A percentile compares a stretch with the other conserved stretches of the same genome.
Evolutionary conservation across 441 rosid genomes (phyloP).

Genomic region (Dalechampia spathulata): DNA sequence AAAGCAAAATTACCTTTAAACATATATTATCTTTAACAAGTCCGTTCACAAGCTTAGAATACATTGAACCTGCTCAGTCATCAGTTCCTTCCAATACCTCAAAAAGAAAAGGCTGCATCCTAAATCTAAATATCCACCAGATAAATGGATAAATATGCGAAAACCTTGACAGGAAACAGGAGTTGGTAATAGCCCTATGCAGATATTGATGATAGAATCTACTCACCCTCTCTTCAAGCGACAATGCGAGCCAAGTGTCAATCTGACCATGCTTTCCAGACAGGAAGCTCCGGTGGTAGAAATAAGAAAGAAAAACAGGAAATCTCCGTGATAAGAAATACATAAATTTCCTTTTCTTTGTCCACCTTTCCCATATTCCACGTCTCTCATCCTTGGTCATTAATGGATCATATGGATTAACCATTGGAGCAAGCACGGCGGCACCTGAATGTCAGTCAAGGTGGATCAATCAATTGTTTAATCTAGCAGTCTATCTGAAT

Average conservation of each 20-base stretch:
- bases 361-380: constrained; percentile 52
- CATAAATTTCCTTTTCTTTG: constrained; percentile 44
- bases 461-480: constrained; percentile 4
- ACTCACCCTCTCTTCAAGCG: constrained; percentile 45
- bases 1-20: background rate
- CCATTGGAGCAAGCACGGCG: constrained; percentile 63
- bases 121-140: background rate
- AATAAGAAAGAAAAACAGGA: constrained; percentile 42
- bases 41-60: too few relatives aligned
- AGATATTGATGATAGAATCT: background rate
- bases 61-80: too few relatives aligned
- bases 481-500: background rate
- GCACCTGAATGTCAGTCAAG: constrained; percentile 40
- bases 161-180: background rate
- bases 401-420: constrained; percentile 53
- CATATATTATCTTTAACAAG: too few relatives aligned
- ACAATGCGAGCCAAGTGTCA: constrained; percentile 54
- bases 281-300: constrained; percentile 43
- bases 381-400: constrained; percentile 47
- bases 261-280: constrained; percentile 62
- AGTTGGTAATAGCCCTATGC: background rate
- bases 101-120: background rate
- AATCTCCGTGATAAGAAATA: constrained; percentile 51
- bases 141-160: background rate
- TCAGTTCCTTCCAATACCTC: too few relatives aligned